Base-by-base conservation (phyloP, 1,284 basidiomycete species). In the Kalmanozyma brasiliensis region DNA sequence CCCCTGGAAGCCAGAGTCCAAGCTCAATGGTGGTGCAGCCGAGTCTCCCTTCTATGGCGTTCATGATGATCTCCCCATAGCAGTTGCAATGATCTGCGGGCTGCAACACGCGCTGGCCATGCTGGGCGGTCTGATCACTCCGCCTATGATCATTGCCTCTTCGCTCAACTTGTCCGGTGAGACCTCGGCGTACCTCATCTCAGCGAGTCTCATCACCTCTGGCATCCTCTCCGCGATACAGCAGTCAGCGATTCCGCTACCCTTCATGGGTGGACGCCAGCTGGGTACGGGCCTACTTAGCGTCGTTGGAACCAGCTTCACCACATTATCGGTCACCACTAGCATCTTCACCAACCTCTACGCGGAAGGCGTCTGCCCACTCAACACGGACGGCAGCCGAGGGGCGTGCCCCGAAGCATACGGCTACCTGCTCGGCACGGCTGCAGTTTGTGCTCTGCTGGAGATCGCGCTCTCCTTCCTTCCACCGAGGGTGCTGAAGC, bases 271-370 rank as follows among this genome's bases (percentile, higher is more conserved):
- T 11, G 84, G 86, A 5, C 89, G 89, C 67, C 88, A 88, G 51
- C 84, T 91, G 32, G 90, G 90, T 4, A 91, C 90, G 8, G 92
- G 92, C 0, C 82, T 93, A 19, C 85, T 93, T 49, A 89, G 88
- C 5, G 91, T 93, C 2, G 91, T 93, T n/a, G 91, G 91, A 9
- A 93, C 91, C 0, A 90, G 88, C 75, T 93, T 93, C 77, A 87
- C 91, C 8, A 92, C 90, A 0, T 84, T 93, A 14, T 89, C 88
- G 41, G 91, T 90, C 2, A 90, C 89, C 1, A 86, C 87, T 1
- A 49, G 38, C 32, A 87, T 90, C 48, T 89, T 89, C 76, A 81
- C 88, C 64, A 86, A 88, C 5, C 87, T 93, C 85, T 93, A 94
- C 81, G 85, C 83, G 0, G 87, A 92, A 57, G 91, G 91, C 1